Base-by-base conservation (phyloP, 768 basidiomycete species). In the Pulveroboletus frians region DNA sequence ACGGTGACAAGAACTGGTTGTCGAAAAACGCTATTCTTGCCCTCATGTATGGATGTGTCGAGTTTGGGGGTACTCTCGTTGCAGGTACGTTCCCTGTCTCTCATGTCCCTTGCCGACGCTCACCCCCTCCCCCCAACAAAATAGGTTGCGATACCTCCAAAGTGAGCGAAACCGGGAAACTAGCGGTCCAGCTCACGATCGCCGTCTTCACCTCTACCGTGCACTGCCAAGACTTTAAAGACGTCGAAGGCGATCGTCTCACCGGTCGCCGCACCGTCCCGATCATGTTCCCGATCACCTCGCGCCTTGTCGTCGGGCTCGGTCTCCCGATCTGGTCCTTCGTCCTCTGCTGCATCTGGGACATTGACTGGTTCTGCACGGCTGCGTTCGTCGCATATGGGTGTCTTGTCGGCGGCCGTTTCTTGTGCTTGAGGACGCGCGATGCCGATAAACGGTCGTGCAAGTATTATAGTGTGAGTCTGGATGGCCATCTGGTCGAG, bases 201-300 rank as follows among this genome's bases (percentile, higher is more conserved):
- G 63, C 64, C 0, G 69, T 76, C 14, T 67, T 76, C 31, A 57
- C 70, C 2, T 75, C 76, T 0, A 78, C 76, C 4, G 72, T 76
- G 10, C 76, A 77, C 18, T 70, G 73, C 3, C 74, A 77, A 57
- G 77, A 78, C 49, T 78, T 74, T 49, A 65, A 72, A 26, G 77
- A 78, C 46, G 55, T 69, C 13, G 62, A 65, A n/a, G 76, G 76
- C 0, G 77, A 78, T 42, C 55, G 57, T 5, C 42, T 63, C n/a
- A 61, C 63, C 0, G 72, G 73, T 1, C 67, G 76, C 4, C 18
- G 62, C 1, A 78, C 76, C 0, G 56, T 78, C 20, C 76, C 76
- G 1, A 73, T 78, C 44, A 66, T 69, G 29, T 68, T 70, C 30
- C 77, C 77, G 1, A 49, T 65, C 17, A 30, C 61, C 1, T 69